Conservation (phyloP, 495 filamentous ascomycete genomes). For the Aspergillus diversus region DNA sequence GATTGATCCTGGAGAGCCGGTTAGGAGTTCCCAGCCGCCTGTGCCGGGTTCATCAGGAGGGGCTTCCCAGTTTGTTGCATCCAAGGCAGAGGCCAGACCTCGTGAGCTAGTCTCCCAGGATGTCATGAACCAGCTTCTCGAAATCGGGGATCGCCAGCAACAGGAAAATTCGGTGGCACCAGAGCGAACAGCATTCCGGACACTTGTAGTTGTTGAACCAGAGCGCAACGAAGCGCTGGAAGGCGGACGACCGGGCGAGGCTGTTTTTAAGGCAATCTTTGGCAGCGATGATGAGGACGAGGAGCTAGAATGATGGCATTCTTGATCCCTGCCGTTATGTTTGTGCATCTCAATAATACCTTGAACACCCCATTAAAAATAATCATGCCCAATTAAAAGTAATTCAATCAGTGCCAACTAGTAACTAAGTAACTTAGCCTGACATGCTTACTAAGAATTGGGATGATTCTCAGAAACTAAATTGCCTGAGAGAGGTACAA, state of each 20-base stretch:
- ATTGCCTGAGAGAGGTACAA: no score
- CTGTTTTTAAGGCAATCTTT: constrained; percentile 94
- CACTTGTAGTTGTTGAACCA: constrained; percentile 61
- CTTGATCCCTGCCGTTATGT: no score
- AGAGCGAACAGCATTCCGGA: constrained; percentile 20
- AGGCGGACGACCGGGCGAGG: constrained; percentile 77
- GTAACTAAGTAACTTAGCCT: neutral
- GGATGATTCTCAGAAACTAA: neutral
- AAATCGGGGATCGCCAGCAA: constrained; percentile 24
- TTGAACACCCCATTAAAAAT: neutral
- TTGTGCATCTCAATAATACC: no score
- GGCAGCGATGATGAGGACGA: constrained; percentile 84
- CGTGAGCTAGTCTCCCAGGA: constrained; percentile 47
- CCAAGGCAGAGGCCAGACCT: constrained; percentile 34
- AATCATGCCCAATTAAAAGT: neutral
- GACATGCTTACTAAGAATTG: neutral
- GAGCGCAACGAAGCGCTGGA: constrained; percentile 88
- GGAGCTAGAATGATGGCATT: constrained; percentile 32
- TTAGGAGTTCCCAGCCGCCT: constrained; percentile 20
- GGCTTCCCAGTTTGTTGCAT: constrained; percentile 43
- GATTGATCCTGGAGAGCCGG: constrained; percentile 53
- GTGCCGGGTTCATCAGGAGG: constrained; percentile 26
- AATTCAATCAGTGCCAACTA: neutral
- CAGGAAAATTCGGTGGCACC: constrained; percentile 19
- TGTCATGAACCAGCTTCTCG: constrained; percentile 43